Conservation (phyloP, 768 basidiomycete species). For the Daedaleopsis nitida region DNA sequence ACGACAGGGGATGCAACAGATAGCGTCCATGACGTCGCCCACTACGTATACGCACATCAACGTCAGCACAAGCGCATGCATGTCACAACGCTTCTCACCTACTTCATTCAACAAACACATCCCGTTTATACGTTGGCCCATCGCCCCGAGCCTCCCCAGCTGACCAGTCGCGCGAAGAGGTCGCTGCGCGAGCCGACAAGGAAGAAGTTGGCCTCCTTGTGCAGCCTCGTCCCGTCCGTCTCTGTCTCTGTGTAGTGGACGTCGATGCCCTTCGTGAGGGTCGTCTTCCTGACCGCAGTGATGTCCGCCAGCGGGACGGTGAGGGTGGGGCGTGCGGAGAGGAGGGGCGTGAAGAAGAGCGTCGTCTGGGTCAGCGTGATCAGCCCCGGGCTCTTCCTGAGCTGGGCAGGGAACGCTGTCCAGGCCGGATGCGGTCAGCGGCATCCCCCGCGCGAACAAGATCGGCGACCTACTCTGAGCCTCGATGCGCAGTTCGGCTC, state of each 20-base stretch:
- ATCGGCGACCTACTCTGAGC: conserved; percentile 27
- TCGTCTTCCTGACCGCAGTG: conserved; percentile 58
- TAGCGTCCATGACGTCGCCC: not conserved
- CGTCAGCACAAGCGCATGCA: not conserved
- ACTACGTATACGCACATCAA: no score
- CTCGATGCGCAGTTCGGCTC: conserved; percentile 19
- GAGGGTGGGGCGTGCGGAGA: conserved; percentile 46
- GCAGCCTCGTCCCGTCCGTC: conserved; percentile 32
- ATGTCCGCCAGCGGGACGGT: conserved; percentile 48
- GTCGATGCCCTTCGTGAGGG: conserved; percentile 53
- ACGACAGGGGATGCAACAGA: not conserved
- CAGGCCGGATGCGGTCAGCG: not conserved
- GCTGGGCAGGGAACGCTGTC: conserved; percentile 63
- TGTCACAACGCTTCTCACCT: not conserved
- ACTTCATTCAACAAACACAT: not conserved
- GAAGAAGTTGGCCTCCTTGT: conserved; percentile 54
- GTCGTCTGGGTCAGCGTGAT: conserved; percentile 54
- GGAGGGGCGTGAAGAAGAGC: conserved; percentile 58
- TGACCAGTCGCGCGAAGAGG: conserved; percentile 64
- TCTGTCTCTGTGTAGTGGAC: conserved; percentile 43
- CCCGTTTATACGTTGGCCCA: conserved; percentile 42
- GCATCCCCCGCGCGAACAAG: not conserved
- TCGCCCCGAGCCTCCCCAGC: conserved; percentile 42
- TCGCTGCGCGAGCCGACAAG: conserved; percentile 68
- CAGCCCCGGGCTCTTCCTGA: conserved; percentile 54